Base-by-base conservation (phyloP, 306 rosid species). In the Dicorynia guianensis region DNA sequence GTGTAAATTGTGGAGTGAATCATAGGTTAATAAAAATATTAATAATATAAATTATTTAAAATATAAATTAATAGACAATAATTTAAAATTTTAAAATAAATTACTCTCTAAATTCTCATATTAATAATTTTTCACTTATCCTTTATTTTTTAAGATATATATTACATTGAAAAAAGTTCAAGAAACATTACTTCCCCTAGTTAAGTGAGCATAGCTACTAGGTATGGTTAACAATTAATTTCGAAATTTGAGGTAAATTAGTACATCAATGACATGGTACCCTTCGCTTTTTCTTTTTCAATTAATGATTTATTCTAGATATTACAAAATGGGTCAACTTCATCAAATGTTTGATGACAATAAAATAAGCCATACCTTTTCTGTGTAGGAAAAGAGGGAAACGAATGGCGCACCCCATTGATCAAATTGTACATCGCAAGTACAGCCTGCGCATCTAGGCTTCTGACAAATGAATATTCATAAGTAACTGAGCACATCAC, bases 401-500 rank as follows among this genome's bases (percentile, higher is more conserved):
- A 63, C 54, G 20, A 71, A n/a, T n/a, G n/a, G n/a, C n/a, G 30
- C 14, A 1, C 25, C 53, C 36, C 30, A 25, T 40, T 48, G 75
- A 49, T 52, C n/a, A 67, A 11, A 25, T 14, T 67, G 80, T 68
- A 74, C 84, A 63, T 67, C 25, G 30, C 40, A 74, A 74, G 84
- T 74, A 74, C 84, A 61, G 3, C 13, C 40, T 48, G 70, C n/a
- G 46, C 30, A 19, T 6, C 7, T 62, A 61, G 10, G 48, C n/a
- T 11, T 80, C 84, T 80, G 84, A 80, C 84, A 80, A 18, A 42
- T 62, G 73, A 70, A 75, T 61, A 68, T 71, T 60, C 72, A 49
- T 25, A 9, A 53, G 20, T 33, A 46, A 80, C 18, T 17, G 40
- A 59, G 38, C 47, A 43, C 5, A 14, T 25, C 47, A 43, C 5